A percentile compares a stretch with the other conserved stretches of the same genome.
These are phyloP conservation scores for Boletus vermiculosoides DNA, from an alignment of 768 basidiomycete species.

Conservation along the genomic window DNA sequence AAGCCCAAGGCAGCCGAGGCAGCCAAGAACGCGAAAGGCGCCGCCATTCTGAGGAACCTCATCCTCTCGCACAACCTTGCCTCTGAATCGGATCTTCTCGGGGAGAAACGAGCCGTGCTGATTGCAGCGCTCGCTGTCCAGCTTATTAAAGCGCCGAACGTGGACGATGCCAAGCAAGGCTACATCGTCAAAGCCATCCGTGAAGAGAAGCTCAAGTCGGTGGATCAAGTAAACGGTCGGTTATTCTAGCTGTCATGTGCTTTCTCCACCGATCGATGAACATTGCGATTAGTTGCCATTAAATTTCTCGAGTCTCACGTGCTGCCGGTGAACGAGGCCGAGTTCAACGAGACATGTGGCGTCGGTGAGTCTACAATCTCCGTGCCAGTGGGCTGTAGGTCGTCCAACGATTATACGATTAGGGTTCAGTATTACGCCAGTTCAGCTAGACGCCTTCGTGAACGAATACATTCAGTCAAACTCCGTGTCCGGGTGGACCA, in stretches of 20 bases:
- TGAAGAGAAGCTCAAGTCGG: constrained; percentile 69
- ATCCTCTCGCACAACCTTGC: constrained; percentile 55
- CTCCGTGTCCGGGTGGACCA: constrained; percentile 67
- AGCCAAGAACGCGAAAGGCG: constrained; percentile 76
- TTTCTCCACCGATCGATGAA: constrained; percentile 2
- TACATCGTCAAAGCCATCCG: constrained; percentile 69
- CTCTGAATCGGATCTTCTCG: constrained; percentile 41
- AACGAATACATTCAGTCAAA: constrained; percentile 56
- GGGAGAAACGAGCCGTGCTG: constrained; percentile 76
- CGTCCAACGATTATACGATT: constrained; percentile 4
- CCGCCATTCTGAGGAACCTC: constrained; percentile 64
- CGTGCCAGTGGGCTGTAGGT: not conserved
- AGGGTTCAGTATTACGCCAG: constrained; percentile 79
- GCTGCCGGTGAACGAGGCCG: constrained; percentile 59
- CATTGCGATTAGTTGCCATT: constrained; percentile 43
- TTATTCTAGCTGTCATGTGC: constrained; percentile 2
- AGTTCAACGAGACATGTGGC: constrained; percentile 80
- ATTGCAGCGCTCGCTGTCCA: constrained; percentile 65
- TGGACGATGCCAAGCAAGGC: constrained; percentile 53
- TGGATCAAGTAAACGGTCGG: constrained; percentile 87
- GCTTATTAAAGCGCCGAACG: constrained; percentile 49
- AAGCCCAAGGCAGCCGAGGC: constrained; percentile 80
- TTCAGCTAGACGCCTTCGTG: constrained; percentile 58
- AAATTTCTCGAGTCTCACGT: constrained; percentile 68
- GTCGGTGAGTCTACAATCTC: constrained; percentile 60